Percentiles rank a stretch among this genome's conserved stretches.
phyloP scores from a whole-genome alignment of 805 yeast genomes.

The Saturnispora sanitii region DNA sequence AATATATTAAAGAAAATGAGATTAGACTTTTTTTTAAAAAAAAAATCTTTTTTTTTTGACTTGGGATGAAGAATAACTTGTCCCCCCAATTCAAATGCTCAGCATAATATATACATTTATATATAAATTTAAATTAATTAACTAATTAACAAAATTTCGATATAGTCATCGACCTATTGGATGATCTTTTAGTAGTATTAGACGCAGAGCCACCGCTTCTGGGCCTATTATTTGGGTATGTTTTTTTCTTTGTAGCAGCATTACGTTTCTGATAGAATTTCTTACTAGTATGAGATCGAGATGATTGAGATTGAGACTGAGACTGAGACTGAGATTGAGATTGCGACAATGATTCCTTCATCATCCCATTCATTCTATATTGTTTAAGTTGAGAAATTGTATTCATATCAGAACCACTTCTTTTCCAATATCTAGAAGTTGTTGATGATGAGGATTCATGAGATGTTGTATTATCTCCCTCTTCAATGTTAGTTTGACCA shows the following conservation, averaged over 20 bases:
- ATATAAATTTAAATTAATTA: no score
- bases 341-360: background rate
- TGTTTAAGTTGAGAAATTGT: conserved; percentile 5
- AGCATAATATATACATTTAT: no score
- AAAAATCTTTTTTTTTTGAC: background rate
- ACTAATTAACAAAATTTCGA: conserved; percentile 5
- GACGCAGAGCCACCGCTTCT: background rate
- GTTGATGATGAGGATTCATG: background rate
- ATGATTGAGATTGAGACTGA: background rate
- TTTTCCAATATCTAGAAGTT: conserved; percentile 6
- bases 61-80: background rate
- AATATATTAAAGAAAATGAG: no score
- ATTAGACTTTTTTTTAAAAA: background rate
- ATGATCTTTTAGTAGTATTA: background rate
- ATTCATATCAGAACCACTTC: conserved; percentile 3
- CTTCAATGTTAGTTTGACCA: conserved; percentile 8
- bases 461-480: background rate
- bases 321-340: background rate
- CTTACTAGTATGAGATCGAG: background rate
- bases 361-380: background rate
- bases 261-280: no score
- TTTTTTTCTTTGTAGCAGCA: no score
- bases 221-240: no score
- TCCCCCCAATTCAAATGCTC: no score
- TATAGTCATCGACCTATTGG: conserved; percentile 1